phyloP scores from a whole-genome alignment of 1,284 basidiomycete genomes.

The Austroboletus novae-zelandiae region DNA sequence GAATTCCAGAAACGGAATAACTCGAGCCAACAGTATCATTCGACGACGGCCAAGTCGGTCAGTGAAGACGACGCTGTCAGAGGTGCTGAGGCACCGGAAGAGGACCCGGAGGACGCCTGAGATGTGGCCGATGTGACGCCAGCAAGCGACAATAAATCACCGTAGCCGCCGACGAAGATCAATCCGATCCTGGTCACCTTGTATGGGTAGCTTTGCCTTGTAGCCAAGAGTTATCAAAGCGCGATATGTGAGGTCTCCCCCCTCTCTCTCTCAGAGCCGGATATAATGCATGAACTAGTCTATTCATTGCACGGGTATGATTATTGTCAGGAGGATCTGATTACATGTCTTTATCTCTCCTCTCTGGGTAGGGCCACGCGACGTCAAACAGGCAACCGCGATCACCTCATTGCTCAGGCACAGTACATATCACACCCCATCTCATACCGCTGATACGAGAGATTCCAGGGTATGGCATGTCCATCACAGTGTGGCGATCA shows the following conservation, averaged over 20 bases:
- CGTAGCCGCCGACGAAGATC: conserved; percentile 60
- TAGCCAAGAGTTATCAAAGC: conserved; percentile 85
- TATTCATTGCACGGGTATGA: conserved; percentile 90
- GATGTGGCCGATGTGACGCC: conserved; percentile 8
- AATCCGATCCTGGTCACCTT: conserved; percentile 76
- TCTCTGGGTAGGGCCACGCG: no score
- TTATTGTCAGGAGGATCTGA: conserved; percentile 77
- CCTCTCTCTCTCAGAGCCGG: background rate
- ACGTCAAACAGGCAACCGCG: conserved; percentile 91
- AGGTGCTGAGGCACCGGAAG: no score
- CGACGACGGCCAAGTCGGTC: conserved; percentile 26
- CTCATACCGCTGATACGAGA: background rate
- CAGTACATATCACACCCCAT: no score
- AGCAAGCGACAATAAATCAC: conserved; percentile 30
- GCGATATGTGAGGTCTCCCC: conserved; percentile 71
- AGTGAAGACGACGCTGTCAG: no score
- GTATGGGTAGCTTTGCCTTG: conserved; percentile 87
- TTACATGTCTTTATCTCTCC: conserved; percentile 64
- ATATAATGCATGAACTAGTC: conserved; percentile 46
- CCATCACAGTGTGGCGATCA: no score
- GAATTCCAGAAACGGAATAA: conserved; percentile 55
- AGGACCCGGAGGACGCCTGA: conserved; percentile 11
- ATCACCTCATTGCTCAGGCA: no score
- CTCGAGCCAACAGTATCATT: conserved; percentile 51
- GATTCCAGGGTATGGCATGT: no score